A percentile compares a stretch with the other conserved stretches of the same genome.
These are phyloP conservation scores for Clonostachys rosea DNA, from an alignment of 2,329 filamentous ascomycete genomes.

Conservation along the genomic window DNA sequence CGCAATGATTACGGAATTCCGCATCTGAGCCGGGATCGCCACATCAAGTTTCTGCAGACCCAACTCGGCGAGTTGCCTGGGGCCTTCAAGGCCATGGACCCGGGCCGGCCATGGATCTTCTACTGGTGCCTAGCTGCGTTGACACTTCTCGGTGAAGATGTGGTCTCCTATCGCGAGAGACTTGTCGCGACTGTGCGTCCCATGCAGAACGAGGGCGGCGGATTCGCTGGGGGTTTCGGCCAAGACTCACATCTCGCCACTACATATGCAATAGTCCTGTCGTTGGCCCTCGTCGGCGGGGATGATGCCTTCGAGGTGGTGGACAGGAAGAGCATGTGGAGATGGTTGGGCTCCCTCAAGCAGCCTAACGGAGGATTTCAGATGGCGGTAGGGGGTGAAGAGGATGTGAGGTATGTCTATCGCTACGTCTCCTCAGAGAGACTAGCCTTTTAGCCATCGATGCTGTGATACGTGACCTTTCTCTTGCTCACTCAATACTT, in stretches of 20 bases:
- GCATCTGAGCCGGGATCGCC: conserved; percentile 59
- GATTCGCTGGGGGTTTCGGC: conserved; percentile 91
- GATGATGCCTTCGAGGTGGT: conserved; percentile 69
- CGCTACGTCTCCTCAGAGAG: not conserved
- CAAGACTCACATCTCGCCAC: conserved; percentile 86
- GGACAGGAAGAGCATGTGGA: conserved; percentile 83
- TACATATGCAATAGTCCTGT: conserved; percentile 79
- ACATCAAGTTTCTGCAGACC: conserved; percentile 58
- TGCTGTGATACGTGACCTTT: not conserved
- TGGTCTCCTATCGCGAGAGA: conserved; percentile 59
- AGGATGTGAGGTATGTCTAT: conserved; percentile 73
- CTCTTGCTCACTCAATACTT: not conserved
- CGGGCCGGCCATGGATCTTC: conserved; percentile 87
- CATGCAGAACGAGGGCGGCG: conserved; percentile 76
- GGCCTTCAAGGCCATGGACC: conserved; percentile 71
- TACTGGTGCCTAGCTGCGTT: conserved; percentile 87
- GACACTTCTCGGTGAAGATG: conserved; percentile 71
- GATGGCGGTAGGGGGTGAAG: conserved; percentile 81
- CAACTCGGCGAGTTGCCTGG: conserved; percentile 60
- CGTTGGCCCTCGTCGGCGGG: conserved; percentile 74
- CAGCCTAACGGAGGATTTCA: conserved; percentile 85
- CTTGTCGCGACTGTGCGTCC: conserved; percentile 71
- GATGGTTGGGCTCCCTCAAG: conserved; percentile 83
- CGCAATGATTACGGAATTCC: conserved; percentile 73
- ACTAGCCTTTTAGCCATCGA: not conserved